A percentile compares a stretch with the other conserved stretches of the same genome.
Evolutionary conservation across 371 early-diverging fungal genomes (phyloP).

Genomic region (Lichtheimia ornata): DNA sequence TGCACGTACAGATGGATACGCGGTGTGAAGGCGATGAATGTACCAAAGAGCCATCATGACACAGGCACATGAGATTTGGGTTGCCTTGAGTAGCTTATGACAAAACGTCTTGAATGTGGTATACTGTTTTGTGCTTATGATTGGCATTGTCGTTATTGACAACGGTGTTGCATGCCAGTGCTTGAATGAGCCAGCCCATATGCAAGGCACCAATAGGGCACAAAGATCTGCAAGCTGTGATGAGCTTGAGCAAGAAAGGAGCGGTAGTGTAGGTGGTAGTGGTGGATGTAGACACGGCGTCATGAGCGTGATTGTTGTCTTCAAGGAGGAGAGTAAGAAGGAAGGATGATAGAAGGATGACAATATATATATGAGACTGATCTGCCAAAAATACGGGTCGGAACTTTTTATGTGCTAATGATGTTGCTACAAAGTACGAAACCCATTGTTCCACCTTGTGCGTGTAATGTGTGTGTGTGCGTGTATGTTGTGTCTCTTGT

Average conservation of each 20-base stretch:
- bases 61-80: conserved; percentile 47
- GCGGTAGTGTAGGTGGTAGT: neutral
- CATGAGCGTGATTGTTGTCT: neutral
- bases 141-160: neutral
- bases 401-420: neutral
- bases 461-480: too few species aligned
- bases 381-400: conserved; percentile 4
- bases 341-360: neutral
- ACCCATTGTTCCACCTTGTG: conserved; percentile 9
- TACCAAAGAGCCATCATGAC: conserved; percentile 44
- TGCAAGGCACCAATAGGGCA: conserved; percentile 44
- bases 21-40: conserved; percentile 36
- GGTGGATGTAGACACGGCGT: conserved; percentile 9
- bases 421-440: neutral
- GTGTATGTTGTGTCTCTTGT: too few species aligned
- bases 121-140: conserved; percentile 35
- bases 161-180: neutral
- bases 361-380: neutral
- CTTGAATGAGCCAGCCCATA: conserved; percentile 42
- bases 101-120: conserved; percentile 46
- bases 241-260: conserved; percentile 31
- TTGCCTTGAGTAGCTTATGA: conserved; percentile 52
- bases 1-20: conserved; percentile 41
- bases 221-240: conserved; percentile 45
- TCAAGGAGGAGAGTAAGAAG: neutral